Base-by-base conservation (phyloP, 352 stramenopile genomes). In the Globisporangium acanthophoron region DNA sequence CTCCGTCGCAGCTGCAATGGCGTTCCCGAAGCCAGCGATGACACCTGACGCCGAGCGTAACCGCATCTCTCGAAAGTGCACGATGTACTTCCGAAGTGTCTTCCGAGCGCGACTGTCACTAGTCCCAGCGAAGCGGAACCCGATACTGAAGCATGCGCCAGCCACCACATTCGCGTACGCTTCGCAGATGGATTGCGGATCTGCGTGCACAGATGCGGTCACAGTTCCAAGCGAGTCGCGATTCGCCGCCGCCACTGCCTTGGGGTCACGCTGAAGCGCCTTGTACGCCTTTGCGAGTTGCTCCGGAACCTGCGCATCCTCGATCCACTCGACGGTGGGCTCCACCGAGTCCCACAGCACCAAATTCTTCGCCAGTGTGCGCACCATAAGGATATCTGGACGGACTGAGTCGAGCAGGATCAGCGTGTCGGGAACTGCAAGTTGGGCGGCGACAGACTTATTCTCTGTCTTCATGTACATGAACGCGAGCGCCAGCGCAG, bases 401-500 rank as follows among this genome's bases (percentile, higher is more conserved):
- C 97, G 88, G 29, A 98, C 90, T 47, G 97, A 96, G 56, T 99
- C 96, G 13, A 99, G 75, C 44, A 97, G 71, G 54, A 97, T 97
- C 41, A 98, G 78, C 11, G 96, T 99, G 44, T 98, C 79, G 7
- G 97, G 97, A 51, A 99, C 78, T 3, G 71, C 66, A 31, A 99
- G 69, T 29, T 92, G 84, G 20, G 82, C 81, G 13, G 86, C 80
- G 51, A 97, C 80, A 3, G 74, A 78, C 37, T 83, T 81, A 70
- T 97, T 97, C 58, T 87, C 80, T 35, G 81, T 98, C 64, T 96
- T 89, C 59, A 99, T 89, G 68, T 98, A 98, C 78, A 99, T 98
- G 43, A 99, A 89, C 15, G 87, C 95, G 21, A 99, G 73, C 9
- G 96, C 96, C 50, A 99, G 61, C 6, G 90, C 97, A 46, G 80